phyloP scores from a whole-genome alignment of 768 basidiomycete genomes.

The Butyriboletus loyo region DNA sequence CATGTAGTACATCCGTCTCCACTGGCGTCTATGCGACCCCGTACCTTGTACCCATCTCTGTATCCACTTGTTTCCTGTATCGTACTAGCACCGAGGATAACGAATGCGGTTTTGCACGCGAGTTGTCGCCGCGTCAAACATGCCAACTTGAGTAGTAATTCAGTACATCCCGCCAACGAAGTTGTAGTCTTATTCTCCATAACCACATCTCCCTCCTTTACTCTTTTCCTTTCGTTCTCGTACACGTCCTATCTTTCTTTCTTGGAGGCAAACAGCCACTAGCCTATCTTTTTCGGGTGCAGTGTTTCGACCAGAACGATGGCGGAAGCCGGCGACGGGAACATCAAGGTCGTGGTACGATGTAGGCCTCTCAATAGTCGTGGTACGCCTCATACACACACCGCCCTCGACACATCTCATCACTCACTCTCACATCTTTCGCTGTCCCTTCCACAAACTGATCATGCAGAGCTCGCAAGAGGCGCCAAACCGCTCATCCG shows the following conservation, averaged over 20 bases:
- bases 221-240: slow-evolving; percentile 2
- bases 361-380: slow-evolving; percentile 95
- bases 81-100: slow-evolving; percentile 1
- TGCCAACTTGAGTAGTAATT: slow-evolving; percentile 4
- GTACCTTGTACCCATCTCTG: not conserved
- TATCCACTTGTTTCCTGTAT: not conserved
- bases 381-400: slow-evolving; percentile 50
- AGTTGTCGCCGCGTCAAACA: slow-evolving; percentile 14
- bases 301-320: slow-evolving; percentile 37
- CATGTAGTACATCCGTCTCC: not conserved
- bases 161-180: slow-evolving; percentile 3
- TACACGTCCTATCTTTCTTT: slow-evolving; percentile 10
- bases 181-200: slow-evolving; percentile 3
- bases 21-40: not conserved
- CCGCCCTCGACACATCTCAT: not conserved
- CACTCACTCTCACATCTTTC: not conserved
- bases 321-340: slow-evolving; percentile 79
- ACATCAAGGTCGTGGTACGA: slow-evolving; percentile 92
- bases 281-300: slow-evolving; percentile 10
- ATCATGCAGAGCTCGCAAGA: slow-evolving; percentile 73
- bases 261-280: slow-evolving; percentile 8
- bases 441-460: not conserved
- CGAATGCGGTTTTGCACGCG: slow-evolving; percentile 22
- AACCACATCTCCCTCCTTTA: slow-evolving; percentile 2
- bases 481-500: slow-evolving; percentile 93